A percentile compares a stretch with the other conserved stretches of the same genome.
These are phyloP conservation scores for Chrysanthemum makinoi DNA, from an alignment of 129 eudicot genomes.

Conservation along the genomic window DNA sequence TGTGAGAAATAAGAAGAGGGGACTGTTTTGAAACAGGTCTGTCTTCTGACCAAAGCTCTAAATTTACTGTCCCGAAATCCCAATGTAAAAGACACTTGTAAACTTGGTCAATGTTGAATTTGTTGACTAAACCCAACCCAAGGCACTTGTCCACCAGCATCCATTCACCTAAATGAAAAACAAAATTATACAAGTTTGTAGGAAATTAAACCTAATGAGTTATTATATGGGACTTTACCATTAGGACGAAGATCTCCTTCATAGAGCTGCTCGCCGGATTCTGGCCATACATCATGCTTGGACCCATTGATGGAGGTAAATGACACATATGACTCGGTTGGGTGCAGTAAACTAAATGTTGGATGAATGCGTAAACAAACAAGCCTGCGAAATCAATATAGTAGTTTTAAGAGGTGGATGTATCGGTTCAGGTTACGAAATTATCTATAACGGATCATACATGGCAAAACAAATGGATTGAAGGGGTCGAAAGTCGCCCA, in stretches of 20 bases:
- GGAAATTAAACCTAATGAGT: background rate
- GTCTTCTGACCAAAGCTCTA: conserved; percentile 94
- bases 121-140: conserved; percentile 70
- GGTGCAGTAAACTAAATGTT: conserved; percentile 62
- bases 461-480: too few species aligned
- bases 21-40: conserved; percentile 84
- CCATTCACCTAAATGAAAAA: conserved; percentile 78
- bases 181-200: background rate
- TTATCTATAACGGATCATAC: too few species aligned
- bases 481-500: too few species aligned
- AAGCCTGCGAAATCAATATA: conserved; percentile 53
- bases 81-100: conserved; percentile 79
- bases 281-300: conserved; percentile 74
- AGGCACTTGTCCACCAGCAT: conserved; percentile 77
- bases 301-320: conserved; percentile 79
- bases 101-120: conserved; percentile 60
- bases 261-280: conserved; percentile 58
- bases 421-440: too few species aligned
- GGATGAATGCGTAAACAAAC: conserved; percentile 96
- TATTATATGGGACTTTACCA: conserved; percentile 36
- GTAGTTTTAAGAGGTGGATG: too few species aligned
- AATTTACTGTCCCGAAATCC: conserved; percentile 79
- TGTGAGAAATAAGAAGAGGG: conserved; percentile 65
- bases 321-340: conserved; percentile 60
- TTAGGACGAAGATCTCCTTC: conserved; percentile 81